Conservation (phyloP, 1,284 basidiomycete species). For the Malassezia restricta region DNA sequence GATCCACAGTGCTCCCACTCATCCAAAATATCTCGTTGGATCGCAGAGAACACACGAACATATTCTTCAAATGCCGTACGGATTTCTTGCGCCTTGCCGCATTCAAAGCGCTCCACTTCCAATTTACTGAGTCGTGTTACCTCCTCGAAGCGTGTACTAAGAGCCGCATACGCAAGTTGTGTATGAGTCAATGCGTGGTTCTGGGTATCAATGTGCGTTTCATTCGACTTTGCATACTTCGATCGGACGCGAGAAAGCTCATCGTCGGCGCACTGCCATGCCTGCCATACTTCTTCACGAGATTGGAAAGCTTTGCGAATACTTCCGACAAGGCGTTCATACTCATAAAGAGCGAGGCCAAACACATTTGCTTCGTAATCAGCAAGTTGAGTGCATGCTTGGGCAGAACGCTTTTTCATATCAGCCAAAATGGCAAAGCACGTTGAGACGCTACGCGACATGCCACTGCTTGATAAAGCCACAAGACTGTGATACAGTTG, state of each 20-base stretch:
- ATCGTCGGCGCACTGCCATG: conserved; percentile 64
- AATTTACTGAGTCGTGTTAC: conserved; percentile 74
- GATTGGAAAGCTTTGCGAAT: conserved; percentile 79
- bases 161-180: conserved; percentile 21
- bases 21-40: conserved; percentile 61
- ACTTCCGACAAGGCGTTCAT: conserved; percentile 75
- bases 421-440: conserved; percentile 45
- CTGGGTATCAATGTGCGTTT: conserved; percentile 37
- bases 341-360: conserved; percentile 73
- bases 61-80: conserved; percentile 64
- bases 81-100: conserved; percentile 80
- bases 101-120: conserved; percentile 86
- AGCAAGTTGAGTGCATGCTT: conserved; percentile 32
- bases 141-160: conserved; percentile 71
- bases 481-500: conserved; percentile 40
- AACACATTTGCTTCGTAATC: conserved; percentile 37
- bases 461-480: conserved; percentile 41
- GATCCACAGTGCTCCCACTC: conserved; percentile 32
- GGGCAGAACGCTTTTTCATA: conserved; percentile 31
- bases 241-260: conserved; percentile 64
- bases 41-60: conserved; percentile 65
- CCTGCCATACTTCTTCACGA: conserved; percentile 67
- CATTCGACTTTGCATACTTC: conserved; percentile 64
- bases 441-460: conserved; percentile 44
- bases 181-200: conserved; percentile 23